Evolutionary conservation across 148 eudicot species (phyloP).

Genomic region (Chenopodium album): DNA sequence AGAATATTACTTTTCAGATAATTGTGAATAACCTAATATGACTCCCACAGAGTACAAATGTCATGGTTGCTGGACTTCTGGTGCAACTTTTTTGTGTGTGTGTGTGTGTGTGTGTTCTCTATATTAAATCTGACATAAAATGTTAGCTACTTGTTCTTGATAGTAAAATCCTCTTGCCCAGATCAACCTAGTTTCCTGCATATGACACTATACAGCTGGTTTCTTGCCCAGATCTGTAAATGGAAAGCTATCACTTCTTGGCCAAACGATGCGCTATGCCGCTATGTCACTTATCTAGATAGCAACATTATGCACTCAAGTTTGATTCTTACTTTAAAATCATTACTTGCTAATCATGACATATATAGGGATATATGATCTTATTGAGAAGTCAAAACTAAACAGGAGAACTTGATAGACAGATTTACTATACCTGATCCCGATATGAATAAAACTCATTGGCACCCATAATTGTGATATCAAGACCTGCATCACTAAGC

Average conservation of each 20-base stretch:
- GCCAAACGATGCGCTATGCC: not conserved
- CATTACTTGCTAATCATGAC: not conserved
- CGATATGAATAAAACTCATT: conserved; percentile 97
- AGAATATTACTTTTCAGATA: no score
- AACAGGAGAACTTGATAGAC: not conserved
- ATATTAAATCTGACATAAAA: not conserved
- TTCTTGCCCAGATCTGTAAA: not conserved
- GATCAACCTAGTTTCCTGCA: not conserved
- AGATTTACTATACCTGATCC: conserved; percentile 56
- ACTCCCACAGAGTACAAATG: no score
- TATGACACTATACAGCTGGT: not conserved
- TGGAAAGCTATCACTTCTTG: not conserved
- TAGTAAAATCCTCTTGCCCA: not conserved
- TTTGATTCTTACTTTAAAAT: not conserved
- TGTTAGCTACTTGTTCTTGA: not conserved
- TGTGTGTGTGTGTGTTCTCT: not conserved
- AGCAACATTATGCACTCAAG: not conserved
- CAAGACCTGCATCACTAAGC: conserved; percentile 82
- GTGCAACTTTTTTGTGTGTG: not conserved
- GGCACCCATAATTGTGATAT: conserved; percentile 89
- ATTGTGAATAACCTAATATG: no score
- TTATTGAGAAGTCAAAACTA: not conserved
- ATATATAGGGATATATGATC: not conserved
- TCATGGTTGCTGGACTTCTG: not conserved
- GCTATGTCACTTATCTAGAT: not conserved